A percentile compares a stretch with the other conserved stretches of the same genome.
Evolutionary conservation across 139 green algal species (phyloP).

Genomic region (Choricystis sp.): DNA sequence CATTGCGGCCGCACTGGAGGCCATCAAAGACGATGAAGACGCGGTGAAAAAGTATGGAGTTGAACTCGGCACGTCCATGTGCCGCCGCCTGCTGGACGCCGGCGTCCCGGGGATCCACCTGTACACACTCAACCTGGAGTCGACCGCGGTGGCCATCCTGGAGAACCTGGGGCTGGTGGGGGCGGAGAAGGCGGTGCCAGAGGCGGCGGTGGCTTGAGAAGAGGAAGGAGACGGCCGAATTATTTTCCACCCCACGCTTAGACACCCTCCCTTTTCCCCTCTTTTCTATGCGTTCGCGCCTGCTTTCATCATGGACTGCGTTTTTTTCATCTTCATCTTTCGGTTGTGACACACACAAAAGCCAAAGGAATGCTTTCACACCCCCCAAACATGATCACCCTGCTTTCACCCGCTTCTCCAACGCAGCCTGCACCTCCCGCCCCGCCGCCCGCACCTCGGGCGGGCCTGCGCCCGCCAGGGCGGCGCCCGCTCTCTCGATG

Average conservation of each 20-base stretch:
- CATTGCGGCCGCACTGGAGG: conserved; percentile 59
- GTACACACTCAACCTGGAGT: conserved; percentile 92
- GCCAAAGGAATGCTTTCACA: too few species aligned
- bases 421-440: not conserved
- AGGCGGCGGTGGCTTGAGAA: not conserved
- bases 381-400: too few species aligned
- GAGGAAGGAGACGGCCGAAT: too few species aligned
- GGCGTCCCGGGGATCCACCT: conserved; percentile 74
- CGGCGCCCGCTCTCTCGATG: not conserved
- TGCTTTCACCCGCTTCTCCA: too few species aligned
- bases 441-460: too few species aligned
- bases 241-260: not conserved
- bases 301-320: not conserved
- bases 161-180: conserved; percentile 53
- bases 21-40: conserved; percentile 90
- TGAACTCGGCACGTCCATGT: conserved; percentile 77
- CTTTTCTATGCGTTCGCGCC: not conserved
- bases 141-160: conserved; percentile 58
- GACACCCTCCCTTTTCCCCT: not conserved
- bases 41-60: conserved; percentile 78
- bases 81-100: conserved; percentile 57
- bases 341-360: too few species aligned
- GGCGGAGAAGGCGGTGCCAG: conserved; percentile 6
- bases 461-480: not conserved
- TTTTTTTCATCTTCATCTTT: conserved; percentile 1